Percentiles rank a stretch among this genome's conserved stretches.
Evolutionary conservation across 140 eudicot genomes (phyloP).

Genomic region (Anethum foeniculum): DNA sequence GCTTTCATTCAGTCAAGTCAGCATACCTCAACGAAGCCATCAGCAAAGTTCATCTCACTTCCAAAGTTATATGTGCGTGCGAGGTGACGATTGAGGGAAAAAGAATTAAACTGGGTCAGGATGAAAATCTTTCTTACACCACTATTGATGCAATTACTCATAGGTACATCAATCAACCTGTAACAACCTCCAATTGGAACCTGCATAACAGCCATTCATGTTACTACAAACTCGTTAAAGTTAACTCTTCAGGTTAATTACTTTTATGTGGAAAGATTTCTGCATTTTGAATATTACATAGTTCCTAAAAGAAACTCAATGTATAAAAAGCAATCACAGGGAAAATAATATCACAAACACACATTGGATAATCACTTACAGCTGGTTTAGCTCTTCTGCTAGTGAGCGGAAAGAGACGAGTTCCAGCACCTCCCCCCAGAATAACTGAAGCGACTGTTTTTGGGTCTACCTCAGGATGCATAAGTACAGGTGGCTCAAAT

Average conservation of each 20-base stretch:
- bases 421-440: constrained; percentile 97
- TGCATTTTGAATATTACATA: background rate
- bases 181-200: constrained; percentile 98
- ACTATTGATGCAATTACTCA: constrained; percentile 97
- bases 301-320: background rate
- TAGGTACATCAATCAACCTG: constrained; percentile 91
- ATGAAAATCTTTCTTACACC: constrained; percentile 87
- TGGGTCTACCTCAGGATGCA: constrained; percentile 61
- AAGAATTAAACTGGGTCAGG: constrained; percentile 81
- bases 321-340: background rate
- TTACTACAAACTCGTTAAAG: constrained; percentile 2
- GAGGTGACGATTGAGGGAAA: constrained; percentile 89
- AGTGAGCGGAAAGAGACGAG: constrained; percentile 90
- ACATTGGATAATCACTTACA: constrained; percentile 41
- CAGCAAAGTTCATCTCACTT: constrained; percentile 77
- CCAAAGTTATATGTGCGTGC: constrained; percentile 86
- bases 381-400: constrained; percentile 97
- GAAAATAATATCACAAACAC: background rate
- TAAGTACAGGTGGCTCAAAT: constrained; percentile 42
- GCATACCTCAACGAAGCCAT: constrained; percentile 92
- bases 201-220: constrained; percentile 31
- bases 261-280: background rate
- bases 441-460: constrained; percentile 76
- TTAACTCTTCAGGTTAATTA: constrained; percentile 1
- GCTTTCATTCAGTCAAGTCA: background rate